Evolutionary conservation across 1,284 basidiomycete species (phyloP).

Genomic region (Ustilago lituana): DNA sequence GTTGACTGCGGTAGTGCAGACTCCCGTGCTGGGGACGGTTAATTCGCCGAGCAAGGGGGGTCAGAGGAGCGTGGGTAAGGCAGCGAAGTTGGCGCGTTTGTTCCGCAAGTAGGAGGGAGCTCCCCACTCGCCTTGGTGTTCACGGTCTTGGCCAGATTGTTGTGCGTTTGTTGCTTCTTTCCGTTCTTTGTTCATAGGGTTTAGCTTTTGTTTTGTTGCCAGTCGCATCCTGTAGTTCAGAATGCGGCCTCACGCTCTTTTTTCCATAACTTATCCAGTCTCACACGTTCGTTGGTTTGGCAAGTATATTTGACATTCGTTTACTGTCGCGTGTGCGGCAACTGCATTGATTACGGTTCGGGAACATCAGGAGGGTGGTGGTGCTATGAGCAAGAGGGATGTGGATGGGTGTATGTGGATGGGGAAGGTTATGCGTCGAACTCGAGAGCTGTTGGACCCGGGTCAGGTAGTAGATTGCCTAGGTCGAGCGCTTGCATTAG

Average conservation of each 20-base stretch:
- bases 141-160: not conserved
- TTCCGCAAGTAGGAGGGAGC: conserved; percentile 20
- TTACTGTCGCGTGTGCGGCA: too few species aligned
- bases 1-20: too few species aligned
- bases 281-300: too few species aligned
- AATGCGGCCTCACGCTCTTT: too few species aligned
- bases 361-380: too few species aligned
- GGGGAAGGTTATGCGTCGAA: not conserved
- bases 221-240: too few species aligned
- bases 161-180: not conserved
- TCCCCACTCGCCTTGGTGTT: not conserved
- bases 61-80: conserved; percentile 13
- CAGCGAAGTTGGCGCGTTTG: conserved; percentile 11
- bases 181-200: not conserved
- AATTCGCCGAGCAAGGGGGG: not conserved
- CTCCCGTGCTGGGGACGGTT: conserved; percentile 4
- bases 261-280: too few species aligned
- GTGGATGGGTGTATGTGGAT: too few species aligned
- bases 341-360: too few species aligned
- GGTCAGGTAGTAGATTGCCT: conserved; percentile 5
- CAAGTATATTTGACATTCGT: too few species aligned
- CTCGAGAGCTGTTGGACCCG: not conserved
- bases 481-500: conserved; percentile 11
- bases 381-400: too few species aligned
- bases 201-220: too few species aligned